These are phyloP conservation scores for Toxicodendron radicans DNA, from an alignment of 345 rosid genomes.

Conservation along the genomic window DNA sequence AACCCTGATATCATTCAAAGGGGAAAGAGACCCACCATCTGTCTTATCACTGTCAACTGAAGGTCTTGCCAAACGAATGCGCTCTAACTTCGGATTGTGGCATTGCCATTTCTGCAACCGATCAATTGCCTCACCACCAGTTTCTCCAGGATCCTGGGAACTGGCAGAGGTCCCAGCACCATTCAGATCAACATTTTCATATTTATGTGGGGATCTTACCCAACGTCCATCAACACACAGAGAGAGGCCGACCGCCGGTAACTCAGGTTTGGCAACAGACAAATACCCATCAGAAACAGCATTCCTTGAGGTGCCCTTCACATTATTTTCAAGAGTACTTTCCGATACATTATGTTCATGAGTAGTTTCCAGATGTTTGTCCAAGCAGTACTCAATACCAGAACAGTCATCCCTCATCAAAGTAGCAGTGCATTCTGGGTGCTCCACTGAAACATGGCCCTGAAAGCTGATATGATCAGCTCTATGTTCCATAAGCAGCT, in stretches of 20 bases:
- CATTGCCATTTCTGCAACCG: conserved; percentile 31
- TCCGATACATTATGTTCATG: conserved; percentile 18
- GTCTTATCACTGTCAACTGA: conserved; percentile 36
- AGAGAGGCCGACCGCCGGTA: conserved; percentile 20
- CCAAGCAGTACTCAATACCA: conserved; percentile 29
- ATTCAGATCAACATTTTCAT: conserved; percentile 19
- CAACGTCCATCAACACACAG: conserved; percentile 12
- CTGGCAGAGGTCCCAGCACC: conserved; percentile 27
- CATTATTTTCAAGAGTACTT: conserved; percentile 20
- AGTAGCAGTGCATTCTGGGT: conserved; percentile 32
- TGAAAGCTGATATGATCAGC: conserved; percentile 26
- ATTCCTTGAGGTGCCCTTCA: conserved; percentile 21
- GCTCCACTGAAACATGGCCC: conserved; percentile 41
- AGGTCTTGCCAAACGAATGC: conserved; percentile 19
- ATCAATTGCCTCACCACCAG: conserved; percentile 24
- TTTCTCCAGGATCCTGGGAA: conserved; percentile 35
- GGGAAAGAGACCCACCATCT: conserved; percentile 30
- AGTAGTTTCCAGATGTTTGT: conserved; percentile 26
- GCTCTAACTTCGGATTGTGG: conserved; percentile 34
- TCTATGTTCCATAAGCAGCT: conserved; percentile 60
- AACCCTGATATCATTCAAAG: conserved; percentile 43
- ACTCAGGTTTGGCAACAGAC: conserved; percentile 23
- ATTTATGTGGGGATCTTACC: conserved; percentile 18
- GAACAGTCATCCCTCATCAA: conserved; percentile 34
- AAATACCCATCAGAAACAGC: conserved; percentile 23